phyloP scores from a whole-genome alignment of 1,139 yeast genomes.

The Suhomyces coccinellae region DNA sequence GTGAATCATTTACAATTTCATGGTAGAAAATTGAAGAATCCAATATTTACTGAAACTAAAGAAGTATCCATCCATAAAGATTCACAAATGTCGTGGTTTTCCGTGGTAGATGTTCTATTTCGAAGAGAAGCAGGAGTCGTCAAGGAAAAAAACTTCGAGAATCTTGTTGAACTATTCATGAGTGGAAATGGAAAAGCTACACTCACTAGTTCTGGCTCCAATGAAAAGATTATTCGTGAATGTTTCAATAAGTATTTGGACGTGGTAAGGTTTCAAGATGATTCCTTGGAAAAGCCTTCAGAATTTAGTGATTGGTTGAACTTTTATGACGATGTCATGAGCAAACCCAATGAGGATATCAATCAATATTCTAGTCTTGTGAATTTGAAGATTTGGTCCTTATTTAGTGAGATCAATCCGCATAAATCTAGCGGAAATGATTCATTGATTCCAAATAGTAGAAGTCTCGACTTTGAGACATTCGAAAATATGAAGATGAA shows the following conservation, averaged over 20 bases:
- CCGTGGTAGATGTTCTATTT: constrained; percentile 55
- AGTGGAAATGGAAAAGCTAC: constrained; percentile 43
- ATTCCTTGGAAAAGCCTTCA: constrained; percentile 60
- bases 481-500: constrained; percentile 35
- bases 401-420: constrained; percentile 62
- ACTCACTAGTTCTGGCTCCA: constrained; percentile 44
- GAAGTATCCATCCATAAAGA: constrained; percentile 42
- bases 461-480: constrained; percentile 46
- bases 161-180: constrained; percentile 35
- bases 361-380: constrained; percentile 59
- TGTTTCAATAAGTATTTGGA: constrained; percentile 67
- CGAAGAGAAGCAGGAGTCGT: constrained; percentile 48
- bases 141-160: constrained; percentile 49
- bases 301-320: constrained; percentile 75
- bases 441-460: constrained; percentile 37
- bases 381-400: constrained; percentile 61
- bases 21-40: constrained; percentile 26
- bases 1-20: constrained; percentile 80
- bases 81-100: constrained; percentile 59
- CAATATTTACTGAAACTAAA: background rate
- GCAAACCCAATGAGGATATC: constrained; percentile 13
- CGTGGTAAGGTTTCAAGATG: constrained; percentile 59
- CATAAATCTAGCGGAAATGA: constrained; percentile 27
- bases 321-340: constrained; percentile 55
- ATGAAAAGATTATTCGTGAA: constrained; percentile 69